Base-by-base conservation (phyloP, 176 grass and related monocot genomes). In the Carex parvula region DNA sequence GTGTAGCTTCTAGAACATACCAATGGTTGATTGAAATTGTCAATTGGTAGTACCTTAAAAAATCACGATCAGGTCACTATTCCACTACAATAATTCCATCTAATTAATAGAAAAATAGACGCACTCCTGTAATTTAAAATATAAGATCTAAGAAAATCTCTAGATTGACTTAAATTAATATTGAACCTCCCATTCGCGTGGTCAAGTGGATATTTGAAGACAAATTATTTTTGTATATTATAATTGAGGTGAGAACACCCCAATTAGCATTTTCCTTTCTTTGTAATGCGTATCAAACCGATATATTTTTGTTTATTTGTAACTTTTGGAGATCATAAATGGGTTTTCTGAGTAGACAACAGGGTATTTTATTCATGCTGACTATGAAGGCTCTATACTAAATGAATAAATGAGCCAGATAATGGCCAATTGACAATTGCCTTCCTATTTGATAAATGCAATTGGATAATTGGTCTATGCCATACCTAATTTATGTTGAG, bases 281-380 rank as follows among this genome's bases (percentile, higher is more conserved):
- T 69, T 16, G 18, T 18, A 41, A 3, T 74, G n/a, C n/a, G n/a
- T n/a, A n/a, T n/a, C n/a, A n/a, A n/a, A n/a, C n/a, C n/a, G n/a
- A n/a, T n/a, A n/a, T n/a, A n/a, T n/a, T n/a, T n/a, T n/a, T n/a
- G n/a, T n/a, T n/a, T n/a, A n/a, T n/a, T n/a, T n/a, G n/a, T n/a
- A n/a, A n/a, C n/a, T n/a, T n/a, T n/a, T n/a, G n/a, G n/a, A n/a
- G n/a, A n/a, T n/a, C n/a, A n/a, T n/a, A n/a, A n/a, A n/a, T n/a
- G n/a, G n/a, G n/a, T n/a, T n/a, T n/a, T n/a, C n/a, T n/a, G 35
- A 74, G 10, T 70, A 42, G 21, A 55, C 24, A 16, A 55, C 72
- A 30, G 32, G 46, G 6, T 76, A 76, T 76, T 76, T 55, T 55
- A 76, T 76, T 76, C 24, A 16, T 76, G 46, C 46, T 76, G 72